Evolutionary conservation across 2,329 filamentous ascomycete species (phyloP), one percentile per base, ranked within the genome.

Genomic region (Colletotrichum paranaense): DNA sequence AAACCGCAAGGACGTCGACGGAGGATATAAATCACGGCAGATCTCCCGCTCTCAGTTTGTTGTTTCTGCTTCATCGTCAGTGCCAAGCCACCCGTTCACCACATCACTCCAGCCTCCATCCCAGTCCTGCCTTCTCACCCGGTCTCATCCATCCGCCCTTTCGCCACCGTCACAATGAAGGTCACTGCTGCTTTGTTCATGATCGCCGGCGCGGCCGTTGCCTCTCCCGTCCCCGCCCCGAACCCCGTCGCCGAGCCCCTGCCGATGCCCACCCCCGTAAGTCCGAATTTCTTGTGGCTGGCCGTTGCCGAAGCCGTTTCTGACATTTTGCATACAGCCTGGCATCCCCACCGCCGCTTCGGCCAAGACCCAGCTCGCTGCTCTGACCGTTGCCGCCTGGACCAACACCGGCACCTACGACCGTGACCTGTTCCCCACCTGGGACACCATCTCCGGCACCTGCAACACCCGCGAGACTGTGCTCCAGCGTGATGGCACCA

Each of bases 381-480:
- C 80, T 32, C 84, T 95, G 64, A 90, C 87, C 0, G 91, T 93
- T 22, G 85, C 86, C 4, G 82, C 88, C 0, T 83, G 88, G 55
- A 88, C 87, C 46, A 86, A 89, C 63, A 86, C 88, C 59, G 84
- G 83, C 73, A 85, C 85, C 24, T 95, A 95, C 82, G 84, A 87
- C 70, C 91, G 94, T 65, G 87, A 89, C 77, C 82, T 92, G 65
- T 95, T 95, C 83, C 92, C 91, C 2, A 90, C 92, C 82, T 95
- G 93, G 93, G 89, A 87, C 76, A 92, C 90, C 35, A 88, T 91
- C 77, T 84, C 82, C 16, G 92, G 92, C 9, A 82, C 83, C 5
- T 97, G 94, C 88, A 92, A 95, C 83, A 93, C 93, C 24, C 86
- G 84, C 66, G 93, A 95, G 79, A 89, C 86, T 2, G 93, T 96